These are phyloP conservation scores for Smithsoniella earleae DNA, from an alignment of 163 green algal genomes.

Conservation along the genomic window DNA sequence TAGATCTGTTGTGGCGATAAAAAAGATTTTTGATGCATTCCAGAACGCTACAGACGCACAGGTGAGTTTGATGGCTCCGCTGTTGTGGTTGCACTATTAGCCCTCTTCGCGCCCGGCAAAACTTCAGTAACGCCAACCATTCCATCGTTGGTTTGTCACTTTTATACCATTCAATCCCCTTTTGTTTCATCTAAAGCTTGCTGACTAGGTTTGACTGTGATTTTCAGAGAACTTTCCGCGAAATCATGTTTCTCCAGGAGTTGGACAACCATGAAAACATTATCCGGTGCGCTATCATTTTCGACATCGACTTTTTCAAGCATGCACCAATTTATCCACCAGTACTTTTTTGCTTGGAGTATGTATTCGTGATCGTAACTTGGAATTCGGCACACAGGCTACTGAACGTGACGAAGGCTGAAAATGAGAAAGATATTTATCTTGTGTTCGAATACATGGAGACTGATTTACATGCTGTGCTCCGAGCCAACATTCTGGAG, in stretches of 20 bases:
- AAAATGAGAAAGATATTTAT: slow-evolving; percentile 97
- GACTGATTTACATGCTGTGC: slow-evolving; percentile 92
- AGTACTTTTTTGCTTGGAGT: no score
- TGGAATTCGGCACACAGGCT: slow-evolving; percentile 67
- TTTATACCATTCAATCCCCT: neutral
- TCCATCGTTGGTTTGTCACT: neutral
- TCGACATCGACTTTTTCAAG: no score
- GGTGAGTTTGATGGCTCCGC: slow-evolving; percentile 40
- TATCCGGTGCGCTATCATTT: slow-evolving; percentile 68
- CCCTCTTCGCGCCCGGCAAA: no score
- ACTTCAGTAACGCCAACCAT: neutral
- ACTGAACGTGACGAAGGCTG: slow-evolving; percentile 89
- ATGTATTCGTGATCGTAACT: no score
- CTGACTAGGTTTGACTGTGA: neutral
- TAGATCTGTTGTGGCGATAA: slow-evolving; percentile 75
- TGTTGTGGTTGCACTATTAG: neutral
- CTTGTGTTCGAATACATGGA: slow-evolving; percentile 97
- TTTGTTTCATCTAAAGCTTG: no score
- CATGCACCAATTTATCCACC: no score
- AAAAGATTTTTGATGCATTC: slow-evolving; percentile 99
- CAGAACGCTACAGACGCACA: slow-evolving; percentile 96
- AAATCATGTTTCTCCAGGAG: slow-evolving; percentile 99
- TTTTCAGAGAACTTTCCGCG: slow-evolving; percentile 85
- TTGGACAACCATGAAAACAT: slow-evolving; percentile 95
- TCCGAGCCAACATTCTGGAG: slow-evolving; percentile 85